Base-by-base conservation (phyloP, 2,329 filamentous ascomycete species). In the Emericellopsis atlantica region DNA sequence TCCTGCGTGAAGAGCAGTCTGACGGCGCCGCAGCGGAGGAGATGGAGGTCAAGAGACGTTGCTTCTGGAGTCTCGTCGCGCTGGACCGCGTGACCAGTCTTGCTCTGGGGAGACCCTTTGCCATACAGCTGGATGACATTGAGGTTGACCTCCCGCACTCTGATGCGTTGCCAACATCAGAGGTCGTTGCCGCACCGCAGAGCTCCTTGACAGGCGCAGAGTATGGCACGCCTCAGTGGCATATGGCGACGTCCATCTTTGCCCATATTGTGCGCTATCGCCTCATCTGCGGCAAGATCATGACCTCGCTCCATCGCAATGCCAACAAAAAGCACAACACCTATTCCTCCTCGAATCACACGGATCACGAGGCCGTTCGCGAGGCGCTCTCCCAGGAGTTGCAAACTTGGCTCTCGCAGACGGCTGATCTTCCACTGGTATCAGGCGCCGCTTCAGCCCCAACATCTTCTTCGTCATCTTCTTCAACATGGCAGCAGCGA, bases 31-130 rank as follows among this genome's bases (percentile, higher is more conserved):
- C 39, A 9, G 12, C n/a, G 21, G 50, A 52, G 29, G 47, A 60
- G 8, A 49, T 56, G 36, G 62, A 66, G 44, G 52, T 59, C 1
- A 54, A 55, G 5, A 46, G 60, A 4, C 12, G 62, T 9, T 66
- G 62, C 31, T 67, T 67, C 40, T 67, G 65, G 62, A 64, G 59
- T 41, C 52, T 65, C 1, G 53, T 66, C 3, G 55, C 57, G 2
- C 51, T 65, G 45, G 63, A 65, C 41, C n/a, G n/a, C n/a, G n/a
- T n/a, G n/a, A 57, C 53, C 2, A 59, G 56, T 38, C 51, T 60
- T 4, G 58, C 62, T 0, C 54, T 66, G 0, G 63, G 62, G 1
- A 46, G 64, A 2, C 64, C 63, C 1, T 45, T 65, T 6, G 64
- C 61, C 0, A 59, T 66, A 0, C 52, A 57, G 8, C 48, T 64